Percentiles rank a stretch among this genome's conserved stretches.
Conservation (phyloP, 163 green algal genomes). For the Smithsoniella earleae region DNA sequence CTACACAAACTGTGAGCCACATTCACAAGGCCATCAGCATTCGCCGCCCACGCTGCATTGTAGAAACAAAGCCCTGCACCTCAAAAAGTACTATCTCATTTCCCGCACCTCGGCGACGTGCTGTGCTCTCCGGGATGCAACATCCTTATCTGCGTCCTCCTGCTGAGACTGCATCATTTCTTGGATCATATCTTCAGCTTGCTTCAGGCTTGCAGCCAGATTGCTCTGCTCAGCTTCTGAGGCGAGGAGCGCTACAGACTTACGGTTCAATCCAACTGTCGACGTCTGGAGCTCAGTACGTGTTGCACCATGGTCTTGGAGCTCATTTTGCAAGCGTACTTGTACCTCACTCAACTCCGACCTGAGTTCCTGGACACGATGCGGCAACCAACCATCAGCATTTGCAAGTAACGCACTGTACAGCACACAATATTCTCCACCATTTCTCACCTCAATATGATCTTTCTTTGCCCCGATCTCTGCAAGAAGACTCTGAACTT, state of each 20-base stretch:
- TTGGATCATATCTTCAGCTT: neutral
- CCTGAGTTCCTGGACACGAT: neutral
- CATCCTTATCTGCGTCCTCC: neutral
- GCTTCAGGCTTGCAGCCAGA: neutral
- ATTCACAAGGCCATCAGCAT: no score
- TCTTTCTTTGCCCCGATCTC: neutral
- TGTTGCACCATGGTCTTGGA: neutral
- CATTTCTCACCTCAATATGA: neutral
- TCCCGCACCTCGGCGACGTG: slow-evolving; percentile 1
- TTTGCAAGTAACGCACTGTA: no score
- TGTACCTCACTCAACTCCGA: neutral
- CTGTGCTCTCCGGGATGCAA: neutral
- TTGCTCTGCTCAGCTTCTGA: neutral
- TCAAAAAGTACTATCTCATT: no score
- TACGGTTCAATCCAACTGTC: neutral
- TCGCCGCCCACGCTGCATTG: no score
- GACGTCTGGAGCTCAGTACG: neutral
- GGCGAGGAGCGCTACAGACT: neutral
- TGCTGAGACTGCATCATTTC: slow-evolving; percentile 8
- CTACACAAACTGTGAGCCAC: neutral
- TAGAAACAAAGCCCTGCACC: no score
- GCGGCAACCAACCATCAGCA: no score
- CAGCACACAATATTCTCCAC: no score
- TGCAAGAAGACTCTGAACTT: neutral
- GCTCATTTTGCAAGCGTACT: neutral